phyloP scores from a whole-genome alignment of 257 asterid species.

The Sherardia arvensis region DNA sequence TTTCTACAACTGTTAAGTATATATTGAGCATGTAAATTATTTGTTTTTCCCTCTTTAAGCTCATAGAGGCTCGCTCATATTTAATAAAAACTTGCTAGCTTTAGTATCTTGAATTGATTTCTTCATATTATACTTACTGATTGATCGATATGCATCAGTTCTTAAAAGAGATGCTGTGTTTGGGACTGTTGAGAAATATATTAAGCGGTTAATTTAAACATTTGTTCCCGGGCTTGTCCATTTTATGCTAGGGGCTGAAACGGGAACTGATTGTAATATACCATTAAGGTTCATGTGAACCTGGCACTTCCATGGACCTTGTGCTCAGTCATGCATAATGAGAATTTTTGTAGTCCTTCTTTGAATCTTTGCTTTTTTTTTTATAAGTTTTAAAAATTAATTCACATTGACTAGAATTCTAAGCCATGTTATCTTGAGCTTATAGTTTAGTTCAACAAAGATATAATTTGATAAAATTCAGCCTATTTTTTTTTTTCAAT shows the following conservation, averaged over 20 bases:
- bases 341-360: background rate
- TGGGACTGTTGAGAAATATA: background rate
- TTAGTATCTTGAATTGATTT: background rate
- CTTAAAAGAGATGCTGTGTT: background rate
- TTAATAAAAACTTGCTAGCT: background rate
- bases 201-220: background rate
- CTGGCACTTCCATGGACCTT: background rate
- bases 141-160: too few species aligned
- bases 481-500: too few species aligned
- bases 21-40: too few species aligned
- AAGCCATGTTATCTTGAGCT: too few species aligned
- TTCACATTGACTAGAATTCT: background rate
- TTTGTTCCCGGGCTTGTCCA: background rate
- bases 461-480: too few species aligned
- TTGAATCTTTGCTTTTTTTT: too few species aligned
- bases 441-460: too few species aligned
- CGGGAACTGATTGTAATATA: background rate
- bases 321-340: background rate
- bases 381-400: too few species aligned
- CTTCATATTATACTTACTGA: too few species aligned
- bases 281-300: too few species aligned
- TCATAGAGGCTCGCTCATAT: too few species aligned
- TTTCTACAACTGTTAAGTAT: background rate
- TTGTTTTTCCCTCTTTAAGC: background rate
- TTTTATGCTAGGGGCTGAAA: too few species aligned